Base-by-base conservation (phyloP, 495 filamentous ascomycete genomes). In the Neurospora sp. region DNA sequence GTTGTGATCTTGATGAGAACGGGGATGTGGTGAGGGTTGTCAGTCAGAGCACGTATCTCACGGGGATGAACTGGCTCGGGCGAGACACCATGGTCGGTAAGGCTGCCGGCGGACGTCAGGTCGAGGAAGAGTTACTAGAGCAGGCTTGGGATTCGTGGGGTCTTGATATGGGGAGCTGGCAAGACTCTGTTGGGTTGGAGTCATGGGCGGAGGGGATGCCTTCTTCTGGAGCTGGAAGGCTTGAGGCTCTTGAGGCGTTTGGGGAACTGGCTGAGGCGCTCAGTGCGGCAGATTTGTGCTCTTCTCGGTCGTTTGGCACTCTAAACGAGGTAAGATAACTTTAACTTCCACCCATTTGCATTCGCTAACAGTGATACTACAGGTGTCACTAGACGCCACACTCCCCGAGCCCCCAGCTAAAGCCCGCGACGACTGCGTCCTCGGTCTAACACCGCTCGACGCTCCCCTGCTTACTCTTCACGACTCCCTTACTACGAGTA, bases 41-140 rank as follows among this genome's bases (percentile, higher is more conserved):
- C 41, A 98, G 96, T 79, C 82, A 93, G 71, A 88, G 88, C 68
- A 95, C 94, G 1, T 98, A 97, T 78, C 81, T 86, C 27, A 77
- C 80, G 1, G 92, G 88, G 42, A 95, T 97, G 92, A 94, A 93
- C 39, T 92, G 88, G 87, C 82, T 93, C 37, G 87, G 85, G 69
- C 86, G 89, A 31, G 90, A 93, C 72, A 81, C 78, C 37, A 74
- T 80, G 18, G 75, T 69, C 39, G 69, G 69, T 16, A 70, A 35
- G 68, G 76, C 68, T 72, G 71, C 61, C 18, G 69, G 75, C 42
- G 72, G 75, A 7, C 42, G 74, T 14, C 71, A 75, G 39, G 69
- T 80, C 7, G 86, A 90, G 69, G 84, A 88, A 39, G 88, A 89
- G 73, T 75, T 89, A 16, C 78, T 89, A 44, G 78, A 81, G 31